Percentiles rank a stretch among this genome's conserved stretches.
Conservation (phyloP, 2,329 filamentous ascomycete species). For the Arthrinium phaeospermum region DNA sequence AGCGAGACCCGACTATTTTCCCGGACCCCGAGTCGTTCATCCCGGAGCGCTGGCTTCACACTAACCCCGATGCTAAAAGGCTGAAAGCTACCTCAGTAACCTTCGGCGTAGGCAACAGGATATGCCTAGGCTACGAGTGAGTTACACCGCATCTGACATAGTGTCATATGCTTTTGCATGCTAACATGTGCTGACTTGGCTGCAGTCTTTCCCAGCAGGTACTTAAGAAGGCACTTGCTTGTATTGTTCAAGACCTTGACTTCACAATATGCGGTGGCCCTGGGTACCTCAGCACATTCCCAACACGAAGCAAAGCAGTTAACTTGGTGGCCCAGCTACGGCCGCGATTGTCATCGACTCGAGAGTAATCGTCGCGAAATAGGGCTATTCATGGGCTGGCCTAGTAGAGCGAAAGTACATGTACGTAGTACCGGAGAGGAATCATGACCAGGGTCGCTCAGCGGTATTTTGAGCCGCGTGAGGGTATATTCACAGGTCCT, state of each 20-base stretch:
- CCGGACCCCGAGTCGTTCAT: background rate
- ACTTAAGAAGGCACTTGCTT: background rate
- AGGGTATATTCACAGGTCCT: too few species aligned
- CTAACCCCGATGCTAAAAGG: background rate
- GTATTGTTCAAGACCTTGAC: background rate
- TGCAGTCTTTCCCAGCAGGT: background rate
- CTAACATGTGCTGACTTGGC: background rate
- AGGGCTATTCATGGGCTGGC: too few species aligned
- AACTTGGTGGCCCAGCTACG: background rate
- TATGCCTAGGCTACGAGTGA: background rate
- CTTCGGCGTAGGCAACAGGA: conserved; percentile 4
- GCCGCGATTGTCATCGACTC: background rate
- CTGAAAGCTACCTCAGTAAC: background rate
- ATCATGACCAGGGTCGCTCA: too few species aligned
- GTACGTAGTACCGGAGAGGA: too few species aligned
- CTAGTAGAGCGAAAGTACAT: too few species aligned
- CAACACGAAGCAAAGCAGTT: background rate
- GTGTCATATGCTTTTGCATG: background rate
- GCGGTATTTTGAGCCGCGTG: too few species aligned
- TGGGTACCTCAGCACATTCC: background rate
- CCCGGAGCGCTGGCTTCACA: background rate
- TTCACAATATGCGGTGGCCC: conserved; percentile 1
- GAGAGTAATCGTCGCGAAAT: background rate
- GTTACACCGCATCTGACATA: background rate
- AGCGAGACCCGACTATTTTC: background rate